These are phyloP conservation scores for Aspergillus taichungensis DNA, from an alignment of 495 filamentous ascomycete species.

Conservation along the genomic window DNA sequence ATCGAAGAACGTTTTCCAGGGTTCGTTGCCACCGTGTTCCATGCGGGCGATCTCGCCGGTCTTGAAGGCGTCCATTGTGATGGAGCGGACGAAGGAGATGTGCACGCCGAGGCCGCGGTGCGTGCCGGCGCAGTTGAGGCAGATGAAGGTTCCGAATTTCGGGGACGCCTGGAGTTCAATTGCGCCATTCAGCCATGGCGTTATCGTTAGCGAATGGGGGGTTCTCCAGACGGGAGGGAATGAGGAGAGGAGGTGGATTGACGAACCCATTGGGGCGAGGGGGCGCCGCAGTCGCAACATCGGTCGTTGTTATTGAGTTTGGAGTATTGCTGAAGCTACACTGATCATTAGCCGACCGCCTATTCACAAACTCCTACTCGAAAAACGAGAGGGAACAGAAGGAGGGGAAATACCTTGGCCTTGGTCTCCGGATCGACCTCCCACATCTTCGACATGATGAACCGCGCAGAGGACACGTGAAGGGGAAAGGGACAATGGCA, in stretches of 20 bases:
- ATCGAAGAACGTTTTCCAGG: slow-evolving; percentile 81
- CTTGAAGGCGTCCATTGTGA: slow-evolving; percentile 98
- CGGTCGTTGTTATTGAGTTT: slow-evolving; percentile 74
- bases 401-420: slow-evolving; percentile 57
- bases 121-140: slow-evolving; percentile 87
- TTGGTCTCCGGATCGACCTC: slow-evolving; percentile 95
- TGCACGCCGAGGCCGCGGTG: slow-evolving; percentile 94
- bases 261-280: slow-evolving; percentile 83
- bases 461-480: background rate
- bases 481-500: background rate
- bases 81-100: slow-evolving; percentile 92
- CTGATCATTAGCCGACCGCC: background rate
- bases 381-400: slow-evolving; percentile 3
- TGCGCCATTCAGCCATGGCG: background rate
- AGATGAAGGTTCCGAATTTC: slow-evolving; percentile 88
- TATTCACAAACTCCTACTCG: slow-evolving; percentile 5
- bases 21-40: slow-evolving; percentile 75
- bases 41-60: slow-evolving; percentile 75
- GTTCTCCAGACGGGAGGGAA: slow-evolving; percentile 1
- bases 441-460: slow-evolving; percentile 66
- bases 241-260: background rate
- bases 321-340: slow-evolving; percentile 78
- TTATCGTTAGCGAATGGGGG: background rate
- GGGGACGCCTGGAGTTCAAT: slow-evolving; percentile 45
- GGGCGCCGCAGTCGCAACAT: slow-evolving; percentile 91